These are phyloP conservation scores for Ceratocystis harringtonii DNA, from an alignment of 2,329 filamentous ascomycete species.

Conservation along the genomic window DNA sequence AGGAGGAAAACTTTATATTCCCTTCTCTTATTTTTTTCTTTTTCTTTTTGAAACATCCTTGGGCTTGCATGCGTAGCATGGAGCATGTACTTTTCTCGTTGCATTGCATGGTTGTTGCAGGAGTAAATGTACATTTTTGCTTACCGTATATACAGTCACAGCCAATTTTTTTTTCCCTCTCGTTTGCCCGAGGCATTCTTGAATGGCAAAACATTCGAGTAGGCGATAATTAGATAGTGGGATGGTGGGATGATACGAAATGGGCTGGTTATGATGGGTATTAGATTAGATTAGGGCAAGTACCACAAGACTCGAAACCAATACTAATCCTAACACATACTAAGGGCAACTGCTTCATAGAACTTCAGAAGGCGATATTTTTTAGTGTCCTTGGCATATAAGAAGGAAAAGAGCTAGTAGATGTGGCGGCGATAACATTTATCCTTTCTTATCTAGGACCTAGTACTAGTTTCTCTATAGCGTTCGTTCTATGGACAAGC, in stretches of 20 bases:
- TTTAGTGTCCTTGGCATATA: background rate
- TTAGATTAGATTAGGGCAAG: background rate
- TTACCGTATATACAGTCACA: background rate
- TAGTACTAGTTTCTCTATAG: background rate
- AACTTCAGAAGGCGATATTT: background rate
- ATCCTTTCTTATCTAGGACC: background rate
- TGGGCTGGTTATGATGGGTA: background rate
- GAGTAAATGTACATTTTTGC: background rate
- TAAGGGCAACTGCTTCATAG: background rate
- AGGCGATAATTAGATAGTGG: background rate
- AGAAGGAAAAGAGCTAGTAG: background rate
- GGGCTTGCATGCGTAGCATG: background rate
- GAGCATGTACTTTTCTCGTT: background rate
- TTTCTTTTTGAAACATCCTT: background rate
- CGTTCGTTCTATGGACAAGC: background rate
- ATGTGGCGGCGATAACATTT: background rate
- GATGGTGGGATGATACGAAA: background rate
- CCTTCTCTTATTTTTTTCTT: background rate
- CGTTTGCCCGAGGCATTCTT: background rate
- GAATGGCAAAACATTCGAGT: background rate
- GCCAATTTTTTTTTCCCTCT: background rate
- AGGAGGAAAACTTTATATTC: background rate
- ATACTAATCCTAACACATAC: background rate
- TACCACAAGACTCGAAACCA: background rate
- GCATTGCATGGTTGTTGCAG: background rate